Evolutionary conservation across 75 land plant genomes (phyloP).

Genomic region (Picea glauca): DNA sequence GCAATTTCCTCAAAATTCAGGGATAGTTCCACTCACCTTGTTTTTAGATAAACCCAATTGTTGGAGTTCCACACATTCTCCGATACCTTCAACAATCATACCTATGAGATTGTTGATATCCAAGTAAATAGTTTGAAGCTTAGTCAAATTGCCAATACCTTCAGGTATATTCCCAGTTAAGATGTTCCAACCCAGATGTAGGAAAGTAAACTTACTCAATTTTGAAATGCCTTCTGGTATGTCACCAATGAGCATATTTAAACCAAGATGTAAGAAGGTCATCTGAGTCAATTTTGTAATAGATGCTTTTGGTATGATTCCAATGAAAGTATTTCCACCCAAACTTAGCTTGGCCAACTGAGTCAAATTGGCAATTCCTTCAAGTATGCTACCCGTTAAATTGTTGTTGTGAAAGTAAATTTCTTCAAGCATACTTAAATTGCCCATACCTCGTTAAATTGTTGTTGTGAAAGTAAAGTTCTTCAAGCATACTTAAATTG

Average conservation of each 20-base stretch:
- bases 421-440: too few relatives aligned
- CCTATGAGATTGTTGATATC: constrained; percentile 26
- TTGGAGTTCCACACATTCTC: too few relatives aligned
- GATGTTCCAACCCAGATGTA: constrained; percentile 22
- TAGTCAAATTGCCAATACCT: constrained; percentile 25
- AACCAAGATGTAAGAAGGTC: neutral
- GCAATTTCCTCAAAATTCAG: too few relatives aligned
- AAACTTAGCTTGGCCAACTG: neutral
- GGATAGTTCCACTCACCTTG: too few relatives aligned
- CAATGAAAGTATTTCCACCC: neutral
- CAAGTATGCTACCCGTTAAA: neutral
- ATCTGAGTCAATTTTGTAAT: neutral
- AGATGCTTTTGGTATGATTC: neutral
- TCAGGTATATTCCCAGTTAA: constrained; percentile 42
- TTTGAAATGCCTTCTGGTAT: constrained; percentile 25
- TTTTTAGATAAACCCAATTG: too few relatives aligned
- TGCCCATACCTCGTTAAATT: neutral
- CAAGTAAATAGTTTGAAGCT: constrained; percentile 13
- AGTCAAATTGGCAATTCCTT: neutral
- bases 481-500: neutral
- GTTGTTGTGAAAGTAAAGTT: neutral
- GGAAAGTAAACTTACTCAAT: constrained; percentile 15
- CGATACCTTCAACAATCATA: constrained; percentile 16
- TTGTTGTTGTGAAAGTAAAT: too few relatives aligned
- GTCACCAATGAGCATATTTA: constrained; percentile 20